Conservation (phyloP, 2,329 filamentous ascomycete genomes). For the Aspergillus amoenus region DNA sequence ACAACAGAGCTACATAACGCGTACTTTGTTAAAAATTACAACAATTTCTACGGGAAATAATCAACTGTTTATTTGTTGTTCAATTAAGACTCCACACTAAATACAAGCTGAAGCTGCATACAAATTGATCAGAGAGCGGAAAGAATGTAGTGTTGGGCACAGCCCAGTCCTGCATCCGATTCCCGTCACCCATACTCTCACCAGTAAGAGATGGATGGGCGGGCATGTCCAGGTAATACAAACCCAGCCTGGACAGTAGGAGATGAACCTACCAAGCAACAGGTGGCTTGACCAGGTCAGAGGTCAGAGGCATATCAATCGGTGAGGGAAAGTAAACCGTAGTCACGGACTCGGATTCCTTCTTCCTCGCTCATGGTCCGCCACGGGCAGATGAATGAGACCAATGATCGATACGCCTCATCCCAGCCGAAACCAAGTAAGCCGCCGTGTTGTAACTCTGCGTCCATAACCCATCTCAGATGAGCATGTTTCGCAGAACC, state of each 20-base stretch:
- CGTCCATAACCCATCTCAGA: constrained; percentile 37
- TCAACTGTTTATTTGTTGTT: constrained; percentile 10
- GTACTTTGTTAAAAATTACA: too few species aligned
- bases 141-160: constrained; percentile 27
- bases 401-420: neutral
- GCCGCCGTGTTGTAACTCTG: constrained; percentile 15
- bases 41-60: neutral
- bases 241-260: constrained; percentile 53
- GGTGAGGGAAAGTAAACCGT: constrained; percentile 15
- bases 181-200: constrained; percentile 37
- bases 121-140: constrained; percentile 16
- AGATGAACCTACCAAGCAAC: constrained; percentile 51
- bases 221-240: constrained; percentile 37
- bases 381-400: constrained; percentile 27
- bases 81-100: constrained; percentile 25
- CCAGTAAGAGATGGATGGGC: constrained; percentile 29
- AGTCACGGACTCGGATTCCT: constrained; percentile 35
- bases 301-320: neutral
- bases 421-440: neutral
- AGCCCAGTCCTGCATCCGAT: constrained; percentile 53
- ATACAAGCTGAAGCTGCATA: constrained; percentile 21
- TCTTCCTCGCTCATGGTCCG: constrained; percentile 28
- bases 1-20: too few species aligned
- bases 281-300: neutral
- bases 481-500: constrained; percentile 26